Conservation (phyloP, 208 protist genomes). For the Leptomonas pyrrhocoris region DNA sequence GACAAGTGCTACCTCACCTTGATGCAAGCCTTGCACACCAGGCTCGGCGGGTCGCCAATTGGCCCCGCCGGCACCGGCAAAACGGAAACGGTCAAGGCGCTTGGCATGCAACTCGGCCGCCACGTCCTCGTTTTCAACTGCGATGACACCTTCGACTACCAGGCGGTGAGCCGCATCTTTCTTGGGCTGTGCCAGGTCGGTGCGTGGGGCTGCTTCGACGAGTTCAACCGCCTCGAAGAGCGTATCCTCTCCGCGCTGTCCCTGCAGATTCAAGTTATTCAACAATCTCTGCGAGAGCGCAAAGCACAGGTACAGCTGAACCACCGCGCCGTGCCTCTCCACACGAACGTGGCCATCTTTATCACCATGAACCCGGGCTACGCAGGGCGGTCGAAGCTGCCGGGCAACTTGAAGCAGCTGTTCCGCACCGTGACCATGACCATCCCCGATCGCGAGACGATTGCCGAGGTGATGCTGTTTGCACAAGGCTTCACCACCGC, state of each 20-base stretch:
- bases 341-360: slow-evolving; percentile 97
- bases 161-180: slow-evolving; percentile 98
- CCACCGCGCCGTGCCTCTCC: slow-evolving; percentile 88
- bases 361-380: slow-evolving; percentile 99
- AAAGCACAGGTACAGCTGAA: slow-evolving; percentile 89
- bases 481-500: slow-evolving; percentile 98
- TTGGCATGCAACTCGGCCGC: slow-evolving; percentile 97
- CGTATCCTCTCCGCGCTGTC: slow-evolving; percentile 99
- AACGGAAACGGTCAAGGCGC: slow-evolving; percentile 99
- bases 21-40: slow-evolving; percentile 97
- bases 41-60: slow-evolving; percentile 97
- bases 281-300: slow-evolving; percentile 85
- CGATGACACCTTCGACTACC: slow-evolving; percentile 99
- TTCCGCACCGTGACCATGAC: slow-evolving; percentile 99
- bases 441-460: slow-evolving; percentile 98
- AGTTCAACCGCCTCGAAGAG: slow-evolving; percentile 99
- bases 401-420: slow-evolving; percentile 99
- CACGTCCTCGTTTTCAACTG: slow-evolving; percentile 99
- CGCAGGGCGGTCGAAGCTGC: slow-evolving; percentile 98
- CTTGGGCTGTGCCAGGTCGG: slow-evolving; percentile 99
- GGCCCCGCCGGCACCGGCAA: slow-evolving; percentile 99
- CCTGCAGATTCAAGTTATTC: slow-evolving; percentile 99
- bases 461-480: slow-evolving; percentile 99
- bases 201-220: slow-evolving; percentile 99
- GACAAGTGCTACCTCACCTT: slow-evolving; percentile 99